A percentile compares a stretch with the other conserved stretches of the same genome.
These are phyloP conservation scores for Aspergillus sergii DNA, from an alignment of 2,329 filamentous ascomycete species.

Conservation along the genomic window DNA sequence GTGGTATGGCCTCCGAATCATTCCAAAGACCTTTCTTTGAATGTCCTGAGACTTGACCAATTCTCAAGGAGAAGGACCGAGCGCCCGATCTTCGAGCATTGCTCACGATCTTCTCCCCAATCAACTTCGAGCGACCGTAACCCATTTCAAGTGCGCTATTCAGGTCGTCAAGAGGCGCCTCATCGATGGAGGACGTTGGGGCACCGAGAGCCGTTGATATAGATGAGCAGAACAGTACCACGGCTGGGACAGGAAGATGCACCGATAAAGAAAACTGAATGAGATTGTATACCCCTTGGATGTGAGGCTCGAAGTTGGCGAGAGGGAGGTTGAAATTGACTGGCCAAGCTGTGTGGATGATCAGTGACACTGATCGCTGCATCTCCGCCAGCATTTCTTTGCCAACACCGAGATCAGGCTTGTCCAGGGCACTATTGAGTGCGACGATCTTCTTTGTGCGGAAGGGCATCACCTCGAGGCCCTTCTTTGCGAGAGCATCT, in stretches of 20 bases:
- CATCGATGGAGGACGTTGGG: constrained; percentile 3
- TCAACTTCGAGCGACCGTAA: constrained; percentile 36
- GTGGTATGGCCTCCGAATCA: constrained; percentile 34
- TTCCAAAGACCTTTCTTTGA: constrained; percentile 39
- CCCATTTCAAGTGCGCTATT: constrained; percentile 30
- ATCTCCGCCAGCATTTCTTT: constrained; percentile 41
- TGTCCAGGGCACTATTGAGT: constrained; percentile 42
- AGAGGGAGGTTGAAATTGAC: constrained; percentile 59
- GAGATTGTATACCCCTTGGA: constrained; percentile 48
- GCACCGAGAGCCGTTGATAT: constrained; percentile 43
- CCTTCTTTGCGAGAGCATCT: constrained; percentile 22
- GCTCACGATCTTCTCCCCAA: constrained; percentile 35
- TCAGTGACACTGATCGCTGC: constrained; percentile 43
- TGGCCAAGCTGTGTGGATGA: constrained; percentile 59
- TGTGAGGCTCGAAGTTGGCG: constrained; percentile 51
- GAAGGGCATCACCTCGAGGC: constrained; percentile 24
- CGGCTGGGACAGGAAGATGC: constrained; percentile 31
- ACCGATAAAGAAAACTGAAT: constrained; percentile 49
- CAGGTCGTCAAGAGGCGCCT: constrained; percentile 17
- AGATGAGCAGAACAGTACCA: constrained; percentile 55
- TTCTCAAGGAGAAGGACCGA: constrained; percentile 33
- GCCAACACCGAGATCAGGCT: constrained; percentile 46
- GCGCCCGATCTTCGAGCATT: constrained; percentile 28
- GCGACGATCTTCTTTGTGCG: constrained; percentile 43
- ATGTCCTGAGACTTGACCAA: constrained; percentile 39